Conservation (phyloP, 2,329 filamentous ascomycete genomes). For the Penicillium sp. region DNA sequence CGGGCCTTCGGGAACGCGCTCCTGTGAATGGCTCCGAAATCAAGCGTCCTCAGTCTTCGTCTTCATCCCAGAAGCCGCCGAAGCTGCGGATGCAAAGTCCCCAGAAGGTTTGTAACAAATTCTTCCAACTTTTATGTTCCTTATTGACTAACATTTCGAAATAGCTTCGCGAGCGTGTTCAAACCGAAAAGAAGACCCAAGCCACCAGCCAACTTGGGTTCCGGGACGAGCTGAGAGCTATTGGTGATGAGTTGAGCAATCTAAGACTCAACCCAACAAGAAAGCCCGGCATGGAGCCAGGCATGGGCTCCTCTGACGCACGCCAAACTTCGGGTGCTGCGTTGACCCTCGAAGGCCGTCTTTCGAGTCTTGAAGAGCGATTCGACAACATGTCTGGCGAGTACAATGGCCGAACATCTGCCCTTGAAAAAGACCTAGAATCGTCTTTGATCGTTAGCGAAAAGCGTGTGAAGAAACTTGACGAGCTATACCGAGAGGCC, state of each 20-base stretch:
- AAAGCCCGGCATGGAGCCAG: slow-evolving; percentile 40
- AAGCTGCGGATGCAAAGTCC: slow-evolving; percentile 71
- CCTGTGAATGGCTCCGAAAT: slow-evolving; percentile 40
- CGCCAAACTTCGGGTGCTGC: slow-evolving; percentile 26
- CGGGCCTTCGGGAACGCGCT: slow-evolving; percentile 44
- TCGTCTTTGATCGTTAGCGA: slow-evolving; percentile 75
- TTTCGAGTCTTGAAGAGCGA: slow-evolving; percentile 71
- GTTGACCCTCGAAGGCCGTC: slow-evolving; percentile 52
- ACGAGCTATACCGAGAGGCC: slow-evolving; percentile 86
- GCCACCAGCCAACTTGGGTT: slow-evolving; percentile 72
- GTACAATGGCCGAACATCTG: slow-evolving; percentile 65
- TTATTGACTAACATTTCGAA: slow-evolving; percentile 13
- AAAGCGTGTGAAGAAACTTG: slow-evolving; percentile 78
- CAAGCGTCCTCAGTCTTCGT: slow-evolving; percentile 54
- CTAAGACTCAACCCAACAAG: slow-evolving; percentile 43
- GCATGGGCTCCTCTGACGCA: slow-evolving; percentile 38
- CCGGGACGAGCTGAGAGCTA: slow-evolving; percentile 76
- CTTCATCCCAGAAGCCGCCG: slow-evolving; percentile 73
- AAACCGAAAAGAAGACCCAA: slow-evolving; percentile 78
- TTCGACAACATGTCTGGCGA: slow-evolving; percentile 67
- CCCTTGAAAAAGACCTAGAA: slow-evolving; percentile 74
- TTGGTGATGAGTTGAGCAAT: slow-evolving; percentile 76
- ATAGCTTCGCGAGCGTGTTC: slow-evolving; percentile 76
- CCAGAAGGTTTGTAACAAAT: slow-evolving; percentile 55
- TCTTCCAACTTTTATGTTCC: neutral